Evolutionary conservation across 768 basidiomycete species (phyloP), one percentile per base, ranked within the genome.

Genomic region (Lentinula guzmanii): DNA sequence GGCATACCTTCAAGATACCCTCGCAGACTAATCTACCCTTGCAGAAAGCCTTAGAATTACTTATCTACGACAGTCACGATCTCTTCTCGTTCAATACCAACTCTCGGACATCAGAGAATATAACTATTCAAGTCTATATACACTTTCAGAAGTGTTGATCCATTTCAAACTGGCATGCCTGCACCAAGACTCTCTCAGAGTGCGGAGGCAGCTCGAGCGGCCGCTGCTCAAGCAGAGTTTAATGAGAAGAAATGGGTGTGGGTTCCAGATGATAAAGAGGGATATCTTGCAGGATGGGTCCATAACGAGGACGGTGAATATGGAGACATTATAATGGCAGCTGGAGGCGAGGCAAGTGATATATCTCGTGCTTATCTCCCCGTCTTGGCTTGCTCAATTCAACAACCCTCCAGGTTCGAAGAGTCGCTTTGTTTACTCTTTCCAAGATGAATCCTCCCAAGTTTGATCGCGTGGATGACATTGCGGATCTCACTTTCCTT

Each of bases 161-260:
- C 52, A 10, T 35, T 35, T 4, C 33, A 18, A 8, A 28, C 33
- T 35, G 11, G 16, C 13, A 86, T 86, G 84, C 79, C 79, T 65
- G 75, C 74, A 59, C 76, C 78, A 63, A 75, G 78, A 46, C 76
- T 71, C 53, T 81, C 84, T 45, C 81, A 80, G 62, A 81, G 76
- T 63, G 80, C 79, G 51, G 93, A 94, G 72, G 89, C 88, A 43
- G 90, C 93, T 7, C 80, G 88, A 58, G 88, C 86, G 16, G 93
- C 93, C 21, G 94, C 93, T 18, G 84, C 89, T n/a, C 92, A 95
- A 71, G 93, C 93, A 9, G 93, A 95, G 73, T 96, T 95, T 75
- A 95, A 94, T 71, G 93, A 94, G 81, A 97, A 95, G 88, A 92
- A 89, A 78, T 96, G 95, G 91, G 94, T 98, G 5, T 98, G 96